Evolutionary conservation across 1,284 basidiomycete species (phyloP).

Genomic region (Rhodotorula sp.): DNA sequence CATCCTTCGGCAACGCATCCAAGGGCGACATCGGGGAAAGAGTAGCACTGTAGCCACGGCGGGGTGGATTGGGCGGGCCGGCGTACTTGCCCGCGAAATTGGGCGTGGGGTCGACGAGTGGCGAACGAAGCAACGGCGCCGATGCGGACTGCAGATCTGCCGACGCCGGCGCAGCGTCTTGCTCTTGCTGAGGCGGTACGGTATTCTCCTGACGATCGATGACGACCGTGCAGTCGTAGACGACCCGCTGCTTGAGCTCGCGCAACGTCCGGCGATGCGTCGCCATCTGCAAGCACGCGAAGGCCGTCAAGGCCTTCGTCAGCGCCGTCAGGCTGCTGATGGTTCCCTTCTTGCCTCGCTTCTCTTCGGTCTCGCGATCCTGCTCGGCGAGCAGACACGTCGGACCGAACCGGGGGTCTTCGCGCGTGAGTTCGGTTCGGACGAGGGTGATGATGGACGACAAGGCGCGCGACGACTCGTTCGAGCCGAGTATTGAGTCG

Average conservation of each 20-base stretch:
- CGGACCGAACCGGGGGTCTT: conserved; percentile 47
- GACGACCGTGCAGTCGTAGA: conserved; percentile 55
- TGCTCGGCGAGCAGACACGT: conserved; percentile 36
- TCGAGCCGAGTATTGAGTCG: conserved; percentile 56
- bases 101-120: conserved; percentile 35
- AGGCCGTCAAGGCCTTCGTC: conserved; percentile 56
- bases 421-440: conserved; percentile 51
- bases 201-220: conserved; percentile 41
- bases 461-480: conserved; percentile 55
- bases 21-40: too few species aligned
- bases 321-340: conserved; percentile 50
- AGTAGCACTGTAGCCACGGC: background rate
- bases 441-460: conserved; percentile 55
- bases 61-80: background rate
- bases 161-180: background rate
- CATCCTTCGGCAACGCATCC: too few species aligned
- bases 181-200: background rate
- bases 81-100: conserved; percentile 10
- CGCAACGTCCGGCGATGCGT: conserved; percentile 52
- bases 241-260: conserved; percentile 50
- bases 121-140: background rate
- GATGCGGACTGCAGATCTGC: background rate
- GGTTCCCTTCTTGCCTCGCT: conserved; percentile 14
- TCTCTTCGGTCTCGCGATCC: background rate
- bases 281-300: conserved; percentile 53